Base-by-base conservation (phyloP, 192 early-diverging fungal genomes). In the Umbelopsis sp. region DNA sequence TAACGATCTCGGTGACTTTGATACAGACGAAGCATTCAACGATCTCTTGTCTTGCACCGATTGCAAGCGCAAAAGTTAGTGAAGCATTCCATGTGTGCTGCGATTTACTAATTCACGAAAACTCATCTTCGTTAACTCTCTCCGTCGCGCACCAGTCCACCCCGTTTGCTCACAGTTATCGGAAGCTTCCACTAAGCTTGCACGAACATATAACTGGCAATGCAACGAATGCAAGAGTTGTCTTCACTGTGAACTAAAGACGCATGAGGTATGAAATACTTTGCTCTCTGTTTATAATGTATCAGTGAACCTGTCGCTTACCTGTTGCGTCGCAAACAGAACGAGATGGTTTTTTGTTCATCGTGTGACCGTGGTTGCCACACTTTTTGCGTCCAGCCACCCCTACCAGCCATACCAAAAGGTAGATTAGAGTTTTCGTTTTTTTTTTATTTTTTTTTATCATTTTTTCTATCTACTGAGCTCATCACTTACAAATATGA, bases 201-300 rank as follows among this genome's bases (percentile, higher is more conserved):
- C 74, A 29, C 47, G 71, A 49, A 73, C 77, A 11, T 75, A 79
- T 29, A 67, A 77, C 16, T 86, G 84, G 84, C 84, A 86, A 68
- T 86, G 84, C 68, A 77, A 71, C 47, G 71, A 82, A 22, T 86
- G 84, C 68, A 86, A 86, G 71, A 86, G 76, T 3, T 86, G 84
- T 31, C 70, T 80, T 41, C 77, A 78, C 17, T 86, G 84, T 71
- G 62, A 75, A 2, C 69, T 45, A 2, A 76, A 81, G 51, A 75
- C 72, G 44, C 73, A 80, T 56, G 84, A 86, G 78, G 84, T 82
- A 82, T 53, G 51, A 41, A 26, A 0, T 9, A 24, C 4, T 7
- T 5, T 1, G 14, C 20, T 3, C 36, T 45, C 21, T 25, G 41
- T 71, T 2, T 71, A n/a, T n/a, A n/a, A n/a, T n/a, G n/a, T 51